These are phyloP conservation scores for Salix purpurea DNA, from an alignment of 345 rosid genomes.

Conservation along the genomic window DNA sequence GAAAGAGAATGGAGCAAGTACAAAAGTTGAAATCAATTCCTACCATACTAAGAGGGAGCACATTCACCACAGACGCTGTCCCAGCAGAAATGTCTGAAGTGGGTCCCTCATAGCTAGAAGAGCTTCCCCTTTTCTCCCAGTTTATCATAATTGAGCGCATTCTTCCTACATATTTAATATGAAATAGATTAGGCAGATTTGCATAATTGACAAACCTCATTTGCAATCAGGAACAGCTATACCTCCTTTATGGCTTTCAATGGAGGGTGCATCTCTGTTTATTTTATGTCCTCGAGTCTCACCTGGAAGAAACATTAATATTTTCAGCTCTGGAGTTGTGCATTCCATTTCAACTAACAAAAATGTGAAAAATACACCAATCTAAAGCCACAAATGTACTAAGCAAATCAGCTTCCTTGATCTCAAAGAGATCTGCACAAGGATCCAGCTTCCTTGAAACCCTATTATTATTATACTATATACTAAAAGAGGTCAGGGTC, in stretches of 20 bases:
- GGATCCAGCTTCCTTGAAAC: too few relatives aligned
- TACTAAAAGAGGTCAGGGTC: too few relatives aligned
- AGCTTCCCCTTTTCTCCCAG: slow-evolving; percentile 75
- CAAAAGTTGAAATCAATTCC: slow-evolving; percentile 9
- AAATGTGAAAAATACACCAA: not conserved
- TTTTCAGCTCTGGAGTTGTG: not conserved
- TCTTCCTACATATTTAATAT: slow-evolving; percentile 46
- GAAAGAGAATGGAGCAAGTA: not conserved
- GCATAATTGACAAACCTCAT: slow-evolving; percentile 14
- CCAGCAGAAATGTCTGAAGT: slow-evolving; percentile 36
- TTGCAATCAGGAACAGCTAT: slow-evolving; percentile 17
- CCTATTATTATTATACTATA: too few relatives aligned
- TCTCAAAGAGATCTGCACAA: too few relatives aligned
- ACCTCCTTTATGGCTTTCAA: slow-evolving; percentile 73
- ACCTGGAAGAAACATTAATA: slow-evolving; percentile 41
- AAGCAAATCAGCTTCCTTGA: not conserved
- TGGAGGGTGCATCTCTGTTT: slow-evolving; percentile 46
- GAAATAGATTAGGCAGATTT: slow-evolving; percentile 13
- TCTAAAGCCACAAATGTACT: not conserved
- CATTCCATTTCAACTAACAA: not conserved
- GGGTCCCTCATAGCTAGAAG: slow-evolving; percentile 51
- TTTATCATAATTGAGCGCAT: slow-evolving; percentile 54
- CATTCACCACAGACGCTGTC: slow-evolving; percentile 36
- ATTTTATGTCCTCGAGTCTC: slow-evolving; percentile 49
- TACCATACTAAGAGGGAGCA: slow-evolving; percentile 55